Percentiles rank a stretch among this genome's conserved stretches.
Conservation (phyloP, 2,329 filamentous ascomycete species). For the Aspergillus fischeri region DNA sequence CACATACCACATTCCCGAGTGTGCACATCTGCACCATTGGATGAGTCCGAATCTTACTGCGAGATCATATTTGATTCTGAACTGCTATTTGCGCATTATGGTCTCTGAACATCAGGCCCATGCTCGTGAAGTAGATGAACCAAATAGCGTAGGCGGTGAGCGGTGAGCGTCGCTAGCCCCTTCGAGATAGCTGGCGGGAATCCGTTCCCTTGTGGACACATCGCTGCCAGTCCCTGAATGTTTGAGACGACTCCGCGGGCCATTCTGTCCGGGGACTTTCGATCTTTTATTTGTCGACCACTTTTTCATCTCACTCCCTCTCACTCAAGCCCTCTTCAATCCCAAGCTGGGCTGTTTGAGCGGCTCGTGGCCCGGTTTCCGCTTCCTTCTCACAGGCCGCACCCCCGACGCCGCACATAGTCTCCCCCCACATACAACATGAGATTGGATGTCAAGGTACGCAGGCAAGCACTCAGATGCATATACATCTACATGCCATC, state of each 20-base stretch:
- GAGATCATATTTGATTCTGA: background rate
- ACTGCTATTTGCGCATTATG: background rate
- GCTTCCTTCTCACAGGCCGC: slow-evolving; percentile 25
- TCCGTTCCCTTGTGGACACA: slow-evolving; percentile 32
- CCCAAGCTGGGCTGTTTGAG: slow-evolving; percentile 29
- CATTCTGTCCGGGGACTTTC: slow-evolving; percentile 18
- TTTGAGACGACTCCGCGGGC: slow-evolving; percentile 10
- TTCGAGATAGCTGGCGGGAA: slow-evolving; percentile 30
- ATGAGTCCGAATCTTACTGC: background rate
- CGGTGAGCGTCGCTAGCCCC: slow-evolving; percentile 20
- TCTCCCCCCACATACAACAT: slow-evolving; percentile 41
- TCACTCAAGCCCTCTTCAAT: slow-evolving; percentile 8
- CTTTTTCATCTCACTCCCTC: slow-evolving; percentile 6
- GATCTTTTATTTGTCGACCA: slow-evolving; percentile 2
- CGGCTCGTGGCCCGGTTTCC: slow-evolving; percentile 30
- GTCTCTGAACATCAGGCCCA: background rate
- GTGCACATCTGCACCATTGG: background rate
- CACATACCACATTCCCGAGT: background rate
- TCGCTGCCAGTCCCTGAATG: slow-evolving; percentile 21
- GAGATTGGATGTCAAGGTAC: slow-evolving; percentile 59
- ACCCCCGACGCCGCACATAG: slow-evolving; percentile 32
- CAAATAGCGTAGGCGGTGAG: slow-evolving; percentile 23
- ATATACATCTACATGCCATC: background rate
- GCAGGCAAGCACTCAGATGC: slow-evolving; percentile 12
- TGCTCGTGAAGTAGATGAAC: background rate